A percentile compares a stretch with the other conserved stretches of the same genome.
These are phyloP conservation scores for Boletus insuetus DNA, from an alignment of 768 basidiomycete genomes.

Conservation along the genomic window DNA sequence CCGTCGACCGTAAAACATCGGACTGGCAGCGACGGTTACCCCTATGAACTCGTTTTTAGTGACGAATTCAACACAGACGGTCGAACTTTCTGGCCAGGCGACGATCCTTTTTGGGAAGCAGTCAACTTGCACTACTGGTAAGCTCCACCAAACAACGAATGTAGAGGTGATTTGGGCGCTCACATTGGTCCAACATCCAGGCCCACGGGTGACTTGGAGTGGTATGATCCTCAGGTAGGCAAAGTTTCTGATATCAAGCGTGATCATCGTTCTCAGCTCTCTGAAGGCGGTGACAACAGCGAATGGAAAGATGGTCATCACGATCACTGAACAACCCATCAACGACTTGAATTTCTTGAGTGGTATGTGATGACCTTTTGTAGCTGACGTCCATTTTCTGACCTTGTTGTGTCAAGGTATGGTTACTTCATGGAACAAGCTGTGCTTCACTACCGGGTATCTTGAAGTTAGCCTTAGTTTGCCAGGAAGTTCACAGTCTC, in stretches of 20 bases:
- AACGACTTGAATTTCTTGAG: constrained; percentile 85
- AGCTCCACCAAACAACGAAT: constrained; percentile 4
- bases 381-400: not conserved
- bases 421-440: constrained; percentile 88
- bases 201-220: constrained; percentile 76
- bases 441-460: constrained; percentile 93
- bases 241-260: not conserved
- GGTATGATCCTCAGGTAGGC: constrained; percentile 74
- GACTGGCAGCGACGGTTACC: constrained; percentile 70
- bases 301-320: constrained; percentile 78
- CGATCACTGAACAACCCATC: constrained; percentile 62
- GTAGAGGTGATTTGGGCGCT: not conserved
- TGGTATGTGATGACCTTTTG: constrained; percentile 41
- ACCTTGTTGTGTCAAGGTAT: constrained; percentile 42
- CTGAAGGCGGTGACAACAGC: constrained; percentile 64
- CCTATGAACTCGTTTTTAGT: constrained; percentile 83
- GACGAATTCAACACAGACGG: constrained; percentile 80
- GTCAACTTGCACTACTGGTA: constrained; percentile 83
- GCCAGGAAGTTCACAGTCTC: constrained; percentile 56
- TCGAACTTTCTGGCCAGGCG: constrained; percentile 75
- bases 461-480: constrained; percentile 80
- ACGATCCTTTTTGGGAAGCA: constrained; percentile 86
- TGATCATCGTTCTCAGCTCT: not conserved
- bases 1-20: constrained; percentile 54
- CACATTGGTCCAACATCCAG: constrained; percentile 20